phyloP scores from a whole-genome alignment of 345 rosid genomes.

The Reutealis trisperma region DNA sequence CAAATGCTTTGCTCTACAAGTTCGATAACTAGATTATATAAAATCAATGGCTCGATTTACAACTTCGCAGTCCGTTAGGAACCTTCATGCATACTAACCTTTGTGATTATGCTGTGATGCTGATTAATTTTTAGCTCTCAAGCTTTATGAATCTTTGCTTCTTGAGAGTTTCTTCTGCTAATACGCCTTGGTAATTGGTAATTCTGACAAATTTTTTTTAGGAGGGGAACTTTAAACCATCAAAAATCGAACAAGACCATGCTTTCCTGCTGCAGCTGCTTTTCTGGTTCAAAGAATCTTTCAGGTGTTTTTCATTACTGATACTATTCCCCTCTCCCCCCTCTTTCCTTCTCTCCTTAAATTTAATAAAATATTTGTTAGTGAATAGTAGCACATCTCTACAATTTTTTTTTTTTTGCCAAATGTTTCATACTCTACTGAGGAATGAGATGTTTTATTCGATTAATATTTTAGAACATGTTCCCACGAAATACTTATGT shows the following conservation, averaged over 20 bases:
- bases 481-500: neutral
- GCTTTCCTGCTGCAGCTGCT: slow-evolving; percentile 95
- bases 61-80: too few relatives aligned
- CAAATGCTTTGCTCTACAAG: too few relatives aligned
- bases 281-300: slow-evolving; percentile 88
- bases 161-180: slow-evolving; percentile 10
- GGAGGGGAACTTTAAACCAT: slow-evolving; percentile 77
- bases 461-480: neutral
- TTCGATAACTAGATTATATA: too few relatives aligned
- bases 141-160: slow-evolving; percentile 5
- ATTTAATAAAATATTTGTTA: neutral
- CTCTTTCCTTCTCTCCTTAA: neutral
- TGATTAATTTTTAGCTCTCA: neutral
- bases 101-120: neutral
- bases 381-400: neutral
- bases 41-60: too few relatives aligned
- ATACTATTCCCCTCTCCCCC: too few relatives aligned
- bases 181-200: slow-evolving; percentile 17
- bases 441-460: neutral
- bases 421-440: neutral
- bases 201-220: slow-evolving; percentile 36
- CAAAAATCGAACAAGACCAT: slow-evolving; percentile 57
- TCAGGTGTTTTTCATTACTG: slow-evolving; percentile 60
- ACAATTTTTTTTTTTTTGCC: too few relatives aligned
- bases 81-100: neutral